A percentile compares a stretch with the other conserved stretches of the same genome.
Conservation (phyloP, 805 yeast genomes). For the Candida orba region DNA sequence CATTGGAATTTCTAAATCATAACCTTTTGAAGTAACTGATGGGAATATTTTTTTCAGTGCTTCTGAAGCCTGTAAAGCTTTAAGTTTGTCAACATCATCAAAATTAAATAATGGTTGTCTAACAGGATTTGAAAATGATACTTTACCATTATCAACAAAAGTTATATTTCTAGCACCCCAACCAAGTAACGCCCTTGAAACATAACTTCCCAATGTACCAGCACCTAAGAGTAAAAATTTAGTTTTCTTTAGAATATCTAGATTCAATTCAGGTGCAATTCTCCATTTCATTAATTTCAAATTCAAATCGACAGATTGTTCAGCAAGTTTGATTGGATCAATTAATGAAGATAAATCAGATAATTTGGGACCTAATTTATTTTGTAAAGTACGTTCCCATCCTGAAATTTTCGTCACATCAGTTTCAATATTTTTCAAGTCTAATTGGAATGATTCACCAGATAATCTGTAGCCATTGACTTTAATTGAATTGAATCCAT, state of each 20-base stretch:
- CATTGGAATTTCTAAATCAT: constrained; percentile 81
- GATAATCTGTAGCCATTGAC: constrained; percentile 34
- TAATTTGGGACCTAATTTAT: constrained; percentile 71
- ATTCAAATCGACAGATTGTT: constrained; percentile 89
- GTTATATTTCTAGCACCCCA: constrained; percentile 92
- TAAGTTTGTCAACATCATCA: constrained; percentile 70
- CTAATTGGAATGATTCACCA: constrained; percentile 25
- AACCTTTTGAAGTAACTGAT: constrained; percentile 58
- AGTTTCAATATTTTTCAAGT: constrained; percentile 12
- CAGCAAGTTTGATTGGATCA: constrained; percentile 75
- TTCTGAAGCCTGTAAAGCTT: constrained; percentile 73
- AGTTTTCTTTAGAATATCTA: constrained; percentile 53
- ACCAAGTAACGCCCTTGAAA: constrained; percentile 76
- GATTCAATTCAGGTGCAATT: constrained; percentile 71
- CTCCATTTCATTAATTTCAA: constrained; percentile 96
- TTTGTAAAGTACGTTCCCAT: constrained; percentile 80
- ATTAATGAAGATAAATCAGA: constrained; percentile 78
- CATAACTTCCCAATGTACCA: constrained; percentile 93
- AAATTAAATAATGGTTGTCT: constrained; percentile 83
- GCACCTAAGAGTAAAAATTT: constrained; percentile 83
- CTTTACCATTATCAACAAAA: constrained; percentile 82
- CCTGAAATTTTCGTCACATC: constrained; percentile 48
- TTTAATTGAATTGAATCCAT: constrained; percentile 28
- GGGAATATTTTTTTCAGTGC: constrained; percentile 74
- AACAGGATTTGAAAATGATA: constrained; percentile 92